Percentiles rank a stretch among this genome's conserved stretches.
These are phyloP conservation scores for Deinandra increscens DNA, from an alignment of 129 eudicot genomes.

Conservation along the genomic window DNA sequence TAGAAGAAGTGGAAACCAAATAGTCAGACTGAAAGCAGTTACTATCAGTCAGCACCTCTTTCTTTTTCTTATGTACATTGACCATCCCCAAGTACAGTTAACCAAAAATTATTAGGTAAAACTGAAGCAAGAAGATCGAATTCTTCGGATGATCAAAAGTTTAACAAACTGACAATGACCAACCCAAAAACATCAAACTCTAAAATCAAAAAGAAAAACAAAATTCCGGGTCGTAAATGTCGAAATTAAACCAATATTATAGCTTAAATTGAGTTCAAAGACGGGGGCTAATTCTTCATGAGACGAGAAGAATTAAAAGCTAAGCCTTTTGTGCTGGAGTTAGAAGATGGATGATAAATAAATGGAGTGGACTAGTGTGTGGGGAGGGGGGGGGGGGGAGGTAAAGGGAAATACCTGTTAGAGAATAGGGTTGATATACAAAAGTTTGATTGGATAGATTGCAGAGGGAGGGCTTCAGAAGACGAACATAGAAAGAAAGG, in stretches of 20 bases:
- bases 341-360: slow-evolving; percentile 1
- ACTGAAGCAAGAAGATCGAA: not conserved
- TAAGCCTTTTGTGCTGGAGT: not conserved
- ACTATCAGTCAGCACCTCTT: not conserved
- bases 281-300: slow-evolving; percentile 1
- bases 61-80: not conserved
- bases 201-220: slow-evolving; percentile 6
- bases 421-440: slow-evolving; percentile 36
- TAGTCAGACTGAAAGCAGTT: not conserved
- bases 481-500: slow-evolving; percentile 35
- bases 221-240: slow-evolving; percentile 12
- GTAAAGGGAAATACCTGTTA: slow-evolving; percentile 36
- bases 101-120: not conserved
- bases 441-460: slow-evolving; percentile 20
- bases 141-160: no score
- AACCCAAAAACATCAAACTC: slow-evolving; percentile 34
- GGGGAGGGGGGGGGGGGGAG: no score
- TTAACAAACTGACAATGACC: not conserved
- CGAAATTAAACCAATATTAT: slow-evolving; percentile 10
- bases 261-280: slow-evolving; percentile 16
- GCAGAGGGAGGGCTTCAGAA: slow-evolving; percentile 38
- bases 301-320: not conserved
- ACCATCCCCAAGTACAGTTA: not conserved
- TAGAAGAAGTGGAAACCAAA: no score
- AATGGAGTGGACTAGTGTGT: no score